Base-by-base conservation (phyloP, 495 filamentous ascomycete genomes). In the Bathelium albidoporum region DNA sequence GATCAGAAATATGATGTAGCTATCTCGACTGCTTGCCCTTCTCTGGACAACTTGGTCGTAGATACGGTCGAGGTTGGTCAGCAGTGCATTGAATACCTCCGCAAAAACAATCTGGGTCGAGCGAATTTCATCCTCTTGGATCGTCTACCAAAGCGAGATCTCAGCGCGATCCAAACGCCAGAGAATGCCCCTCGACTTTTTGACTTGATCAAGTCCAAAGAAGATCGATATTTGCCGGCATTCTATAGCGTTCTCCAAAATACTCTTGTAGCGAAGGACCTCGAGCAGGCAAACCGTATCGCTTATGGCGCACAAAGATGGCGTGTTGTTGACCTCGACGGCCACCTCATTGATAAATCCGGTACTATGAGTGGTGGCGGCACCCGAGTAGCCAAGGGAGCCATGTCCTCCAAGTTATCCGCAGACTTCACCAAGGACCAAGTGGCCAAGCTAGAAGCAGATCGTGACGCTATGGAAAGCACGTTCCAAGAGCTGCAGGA, bases 321-420 rank as follows among this genome's bases (percentile, higher is more conserved):
- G 93, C 84, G 94, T 68, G 95, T 98, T 1, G 94, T 98, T 28
- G 97, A 95, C 0, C 83, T 97, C 31, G 89, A 93, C 68, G 94
- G 94, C 22, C 91, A 96, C 70, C 82, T 98, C 58, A 97, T 98
- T 63, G 94, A 98, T 74, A 92, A 90, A 67, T 95, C 91, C 1
- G 94, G 94, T 77, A 97, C 94, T 10, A 97, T 98, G 95, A 95
- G 89, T 66, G 94, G 94, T 77, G 94, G 94, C 79, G 94, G 94
- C 45, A 91, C 81, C 39, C 89, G 87, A 39, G 87, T 91, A 41
- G 90, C 92, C 62, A 88, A 85, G 64, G 95, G 95, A 1, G 84
- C 87, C 58, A 98, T 98, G 94, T 97, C 93, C 1, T 92, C 89
- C 14, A 97, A 96, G 74, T 87, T 95, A 45, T 88, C 88, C 12